Base-by-base conservation (phyloP, 257 asterid genomes). In the Salvia rosmarinus region DNA sequence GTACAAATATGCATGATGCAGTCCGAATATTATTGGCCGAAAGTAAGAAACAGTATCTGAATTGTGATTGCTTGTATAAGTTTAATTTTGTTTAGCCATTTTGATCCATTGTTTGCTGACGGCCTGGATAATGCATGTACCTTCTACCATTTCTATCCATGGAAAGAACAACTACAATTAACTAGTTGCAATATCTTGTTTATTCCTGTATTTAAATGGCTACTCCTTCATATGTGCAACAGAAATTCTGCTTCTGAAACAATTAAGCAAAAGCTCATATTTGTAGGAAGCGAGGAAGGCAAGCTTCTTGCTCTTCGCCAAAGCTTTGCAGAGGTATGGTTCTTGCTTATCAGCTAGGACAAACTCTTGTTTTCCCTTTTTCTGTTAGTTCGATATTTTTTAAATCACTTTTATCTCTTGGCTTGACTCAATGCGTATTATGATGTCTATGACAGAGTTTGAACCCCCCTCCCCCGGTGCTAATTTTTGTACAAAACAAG, bases 201-300 rank as follows among this genome's bases (percentile, higher is more conserved):
- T 66, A 34, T 60, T 66, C 51, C 9, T 46, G 58, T 34, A 23
- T 30, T 56, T 42, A 10, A 64, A 47, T 19, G 55, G 4, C 46
- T 74, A 19, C 67, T 58, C 9, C 52, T 55, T 17, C 32, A 19
- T 13, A 40, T 63, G 50, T 69, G 72, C 72, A 46, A 71, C 96
- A 92, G 97, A 74, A 92, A 92, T 74, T 82, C 98, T 32, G 98
- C 98, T 40, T 92, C 96, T 58, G 91, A 88, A 64, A 75, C 89
- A 28, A 85, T 95, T 74, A 89, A 89, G 83, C 99, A 95, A 80
- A 86, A 85, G 78, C 85, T 95, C 70, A 78, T 84, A 39, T 95
- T 73, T 66, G 99, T 88, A 16, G 99, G 99, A 71, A 95, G 97
- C 61, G 99, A 95, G 84, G 97, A 95, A 82, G 99, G 99, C 67